Conservation (phyloP, 208 protist genomes). For the Acanthamoeba culbertsoni region DNA sequence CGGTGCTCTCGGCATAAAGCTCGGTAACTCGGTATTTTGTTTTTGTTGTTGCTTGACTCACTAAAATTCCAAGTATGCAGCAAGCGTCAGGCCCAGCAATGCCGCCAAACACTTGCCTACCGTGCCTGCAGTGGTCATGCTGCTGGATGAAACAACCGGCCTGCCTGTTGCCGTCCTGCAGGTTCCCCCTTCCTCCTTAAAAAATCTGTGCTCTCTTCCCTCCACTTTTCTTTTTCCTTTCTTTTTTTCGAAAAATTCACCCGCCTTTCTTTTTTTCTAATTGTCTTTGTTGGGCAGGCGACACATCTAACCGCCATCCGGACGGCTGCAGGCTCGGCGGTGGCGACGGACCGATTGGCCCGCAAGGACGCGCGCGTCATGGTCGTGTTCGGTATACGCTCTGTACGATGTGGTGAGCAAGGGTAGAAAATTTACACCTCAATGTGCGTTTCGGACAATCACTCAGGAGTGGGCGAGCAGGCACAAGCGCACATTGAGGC, state of each 20-base stretch:
- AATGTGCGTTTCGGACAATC: neutral
- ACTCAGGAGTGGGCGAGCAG: neutral
- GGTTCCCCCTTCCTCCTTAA: neutral
- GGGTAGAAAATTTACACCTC: no score
- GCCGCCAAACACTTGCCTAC: constrained; percentile 22
- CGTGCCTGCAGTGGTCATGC: constrained; percentile 55
- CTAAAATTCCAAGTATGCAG: neutral
- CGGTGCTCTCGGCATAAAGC: neutral
- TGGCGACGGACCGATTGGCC: constrained; percentile 41
- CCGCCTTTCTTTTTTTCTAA: neutral
- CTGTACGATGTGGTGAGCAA: neutral
- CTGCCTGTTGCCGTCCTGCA: constrained; percentile 31
- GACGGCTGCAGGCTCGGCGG: constrained; percentile 64
- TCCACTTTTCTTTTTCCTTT: neutral
- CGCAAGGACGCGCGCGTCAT: neutral
- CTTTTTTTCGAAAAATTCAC: no score
- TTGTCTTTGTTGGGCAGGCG: neutral
- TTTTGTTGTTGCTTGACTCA: neutral
- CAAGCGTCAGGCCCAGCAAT: constrained; percentile 53
- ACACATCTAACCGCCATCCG: constrained; percentile 67
- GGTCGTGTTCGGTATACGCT: constrained; percentile 62
- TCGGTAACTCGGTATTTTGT: neutral
- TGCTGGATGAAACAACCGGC: constrained; percentile 63
- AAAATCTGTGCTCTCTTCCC: neutral
- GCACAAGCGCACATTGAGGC: constrained; percentile 36